Base-by-base conservation (phyloP, 2,329 filamentous ascomycete genomes). In the Scedosporium boydii region DNA sequence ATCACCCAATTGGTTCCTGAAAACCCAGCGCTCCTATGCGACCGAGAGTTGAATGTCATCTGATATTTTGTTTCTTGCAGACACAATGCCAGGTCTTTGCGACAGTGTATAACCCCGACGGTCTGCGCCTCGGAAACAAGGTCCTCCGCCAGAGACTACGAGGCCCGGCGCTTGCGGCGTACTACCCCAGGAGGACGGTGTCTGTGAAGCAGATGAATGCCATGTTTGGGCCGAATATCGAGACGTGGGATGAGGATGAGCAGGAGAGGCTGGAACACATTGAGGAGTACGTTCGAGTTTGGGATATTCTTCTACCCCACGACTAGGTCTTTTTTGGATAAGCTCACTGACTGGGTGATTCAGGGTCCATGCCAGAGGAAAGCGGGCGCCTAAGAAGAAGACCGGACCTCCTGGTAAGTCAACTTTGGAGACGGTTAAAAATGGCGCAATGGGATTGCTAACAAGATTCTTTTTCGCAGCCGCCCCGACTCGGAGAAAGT, bases 61-160 rank as follows among this genome's bases (percentile, higher is more conserved):
- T 34, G 29, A 57, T 4, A 6, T 16, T 56, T 38, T 55, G 75
- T 65, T 29, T 4, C 21, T 10, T 38, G 1, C 51, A 97, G 93
- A 84, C 85, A 71, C 92, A 93, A 88, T 96, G 91, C 82, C 86
- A 87, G 74, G 85, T 98, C 78, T 99, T 98, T 81, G 88, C 87
- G 70, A 90, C 89, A 59, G 93, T 88, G 61, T 98, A 87, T 81
- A 99, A 99, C 77, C 95, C 95, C 27, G 82, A 91, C 62, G 80
- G 87, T 68, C 75, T 89, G 65, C 90, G 95, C 65, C 85, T 91
- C 68, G 95, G 95, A 71, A 97, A 95, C 79, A 96, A 95, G 76
- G 82, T 99, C 73, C 82, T 99, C 64, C 90, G 93, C 71, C 90
- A 97, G 75, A 87, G 93, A 71, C 80, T 98, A 66, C 86, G 84